Evolutionary conservation across 176 grass and related monocot species (phyloP), one percentile per base, ranked within the genome.

Genomic region (Phyllostachys edulis): DNA sequence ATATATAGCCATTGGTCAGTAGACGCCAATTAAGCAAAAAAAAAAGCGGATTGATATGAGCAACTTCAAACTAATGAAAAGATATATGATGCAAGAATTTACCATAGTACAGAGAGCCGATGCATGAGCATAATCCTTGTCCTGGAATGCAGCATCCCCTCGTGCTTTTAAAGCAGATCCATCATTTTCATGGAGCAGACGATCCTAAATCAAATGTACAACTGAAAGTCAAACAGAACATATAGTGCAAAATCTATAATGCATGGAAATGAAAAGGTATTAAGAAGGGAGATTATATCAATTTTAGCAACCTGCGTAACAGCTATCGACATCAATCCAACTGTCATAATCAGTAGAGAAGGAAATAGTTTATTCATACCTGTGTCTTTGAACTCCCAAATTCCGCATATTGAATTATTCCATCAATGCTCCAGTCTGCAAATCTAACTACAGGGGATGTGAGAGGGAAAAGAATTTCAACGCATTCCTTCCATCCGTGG

Each of bases 51-150:
- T 44, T 44, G 41, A 44, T 16, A 70, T 29, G 1, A 29, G 29
- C 29, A 29, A 29, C 29, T 29, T 29, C 0, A 42, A 45, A 26
- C 34, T 73, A 82, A 49, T 17, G 26, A 50, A 20, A 6, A 61
- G 21, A 44, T 60, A 24, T 73, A 73, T 29, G 59, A 18, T 59
- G 15, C 47, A 66, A 42, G 17, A 80, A 29, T 64, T 80, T 67
- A 86, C 85, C 68, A 36, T 66, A 5, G 69, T 65, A 29, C 74
- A 80, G 18, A 56, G 37, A 56, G 37, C 26, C n/a, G 71, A 73
- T 44, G 85, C 85, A 80, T 41, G 46, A 41, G 36, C 45, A 80
- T 87, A 81, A 57, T 87, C 69, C 38, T 63, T 74, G 57, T 20
- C 18, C 12, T 5, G 2, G n/a, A 80, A 54, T 80, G 56, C 44